These are phyloP conservation scores for Lactifluus echinatus DNA, from an alignment of 768 basidiomycete genomes.

Conservation along the genomic window DNA sequence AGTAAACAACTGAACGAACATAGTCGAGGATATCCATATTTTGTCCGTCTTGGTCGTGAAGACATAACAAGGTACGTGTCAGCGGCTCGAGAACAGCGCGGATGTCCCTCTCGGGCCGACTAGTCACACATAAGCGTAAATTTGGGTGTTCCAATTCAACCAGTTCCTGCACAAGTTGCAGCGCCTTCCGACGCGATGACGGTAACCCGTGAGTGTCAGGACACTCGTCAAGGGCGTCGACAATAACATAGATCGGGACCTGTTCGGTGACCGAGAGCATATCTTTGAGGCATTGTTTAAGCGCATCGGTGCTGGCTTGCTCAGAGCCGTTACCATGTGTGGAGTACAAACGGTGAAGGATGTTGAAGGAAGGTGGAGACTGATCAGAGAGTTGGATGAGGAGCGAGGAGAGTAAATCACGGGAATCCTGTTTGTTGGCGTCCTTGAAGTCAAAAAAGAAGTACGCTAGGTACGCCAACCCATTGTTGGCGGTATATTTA, in stretches of 20 bases:
- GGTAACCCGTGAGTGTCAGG: neutral
- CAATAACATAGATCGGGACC: neutral
- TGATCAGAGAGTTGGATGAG: neutral
- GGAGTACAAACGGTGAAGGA: neutral
- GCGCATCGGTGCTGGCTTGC: neutral
- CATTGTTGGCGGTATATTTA: neutral
- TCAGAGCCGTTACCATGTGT: neutral
- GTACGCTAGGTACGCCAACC: neutral
- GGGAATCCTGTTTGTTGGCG: slow-evolving; percentile 18
- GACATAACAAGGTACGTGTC: too few species aligned
- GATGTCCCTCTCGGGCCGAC: too few species aligned
- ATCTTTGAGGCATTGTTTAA: neutral
- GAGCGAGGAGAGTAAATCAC: slow-evolving; percentile 12
- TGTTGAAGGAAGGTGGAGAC: neutral
- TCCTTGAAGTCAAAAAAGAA: neutral
- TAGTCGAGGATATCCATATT: too few species aligned
- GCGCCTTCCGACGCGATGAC: neutral
- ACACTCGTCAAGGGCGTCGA: neutral
- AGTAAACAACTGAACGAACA: too few species aligned
- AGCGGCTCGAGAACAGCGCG: too few species aligned
- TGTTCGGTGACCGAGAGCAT: neutral
- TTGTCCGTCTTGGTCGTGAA: too few species aligned
- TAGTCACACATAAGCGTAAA: too few species aligned
- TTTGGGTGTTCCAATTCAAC: too few species aligned
- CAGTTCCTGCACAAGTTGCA: neutral